Evolutionary conservation across 768 basidiomycete species (phyloP), one percentile per base, ranked within the genome.

Genomic region (Pisolithus microcarpus): DNA sequence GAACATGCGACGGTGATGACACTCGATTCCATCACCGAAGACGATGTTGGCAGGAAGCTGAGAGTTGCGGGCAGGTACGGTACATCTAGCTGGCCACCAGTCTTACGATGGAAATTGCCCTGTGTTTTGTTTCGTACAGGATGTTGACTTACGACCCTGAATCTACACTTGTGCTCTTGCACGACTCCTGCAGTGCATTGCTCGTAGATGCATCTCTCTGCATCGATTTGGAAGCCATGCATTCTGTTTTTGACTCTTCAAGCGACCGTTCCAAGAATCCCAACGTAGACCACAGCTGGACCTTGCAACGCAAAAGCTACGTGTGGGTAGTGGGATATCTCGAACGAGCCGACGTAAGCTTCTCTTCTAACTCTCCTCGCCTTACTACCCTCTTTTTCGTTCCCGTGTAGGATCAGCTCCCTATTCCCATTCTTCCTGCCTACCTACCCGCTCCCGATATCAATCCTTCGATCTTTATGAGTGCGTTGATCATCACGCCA

Each of bases 261-360:
- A 44, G 21, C 18, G 39, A 40, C 5, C 39, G 7, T 26, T 24
- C 38, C 13, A 66, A 46, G 43, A 53, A 54, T 15, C 46, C n/a
- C n/a, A n/a, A n/a, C n/a, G n/a, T n/a, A n/a, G n/a, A n/a, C n/a
- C n/a, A n/a, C n/a, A n/a, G n/a, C n/a, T n/a, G n/a, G n/a, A n/a
- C n/a, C n/a, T 66, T 71, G 38, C 81, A 86, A 56, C 72, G 68
- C 23, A 70, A 80, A 54, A 64, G 70, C 54, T 70, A 70, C 34
- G 66, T 84, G 34, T 76, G 78, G 68, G 75, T 74, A 19, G 63
- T 85, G 39, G 84, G 84, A 37, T 72, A 81, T 60, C 64, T 86
- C 47, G 85, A 86, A 58, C 61, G 59, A 28, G 61, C 66, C 53
- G 58, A 67, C 55, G 80, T 81, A 61, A 51, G 72, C 69, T 23